Conservation (phyloP, 257 asterid genomes). For the Ehretia macrophylla region DNA sequence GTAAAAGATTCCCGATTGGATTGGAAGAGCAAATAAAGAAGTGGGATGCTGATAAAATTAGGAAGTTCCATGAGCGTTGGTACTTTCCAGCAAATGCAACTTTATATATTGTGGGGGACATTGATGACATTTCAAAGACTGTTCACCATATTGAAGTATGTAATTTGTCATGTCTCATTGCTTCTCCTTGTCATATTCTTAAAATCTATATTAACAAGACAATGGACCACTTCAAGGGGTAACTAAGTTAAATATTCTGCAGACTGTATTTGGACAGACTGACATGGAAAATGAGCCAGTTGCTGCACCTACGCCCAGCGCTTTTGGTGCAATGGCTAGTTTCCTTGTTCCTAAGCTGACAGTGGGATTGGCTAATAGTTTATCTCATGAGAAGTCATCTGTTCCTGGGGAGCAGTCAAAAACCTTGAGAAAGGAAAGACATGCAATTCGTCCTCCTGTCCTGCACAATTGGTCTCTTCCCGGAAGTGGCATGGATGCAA, state of each 20-base stretch:
- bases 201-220: too few relatives aligned
- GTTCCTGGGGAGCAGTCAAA: slow-evolving; percentile 60
- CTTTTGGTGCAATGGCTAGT: slow-evolving; percentile 97
- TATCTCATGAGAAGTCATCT: slow-evolving; percentile 65
- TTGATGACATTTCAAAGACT: slow-evolving; percentile 70
- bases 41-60: slow-evolving; percentile 98
- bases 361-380: slow-evolving; percentile 65
- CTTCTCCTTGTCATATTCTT: background rate
- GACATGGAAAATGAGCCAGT: slow-evolving; percentile 55
- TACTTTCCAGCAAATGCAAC: slow-evolving; percentile 99
- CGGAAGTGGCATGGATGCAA: slow-evolving; percentile 39
- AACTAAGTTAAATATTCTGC: slow-evolving; percentile 12
- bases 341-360: slow-evolving; percentile 89
- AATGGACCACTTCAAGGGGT: too few relatives aligned
- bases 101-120: slow-evolving; percentile 92
- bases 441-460: slow-evolving; percentile 96
- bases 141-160: slow-evolving; percentile 88
- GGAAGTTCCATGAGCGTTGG: slow-evolving; percentile 98
- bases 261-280: slow-evolving; percentile 84
- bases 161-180: background rate
- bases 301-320: slow-evolving; percentile 52
- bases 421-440: slow-evolving; percentile 67
- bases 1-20: slow-evolving; percentile 96
- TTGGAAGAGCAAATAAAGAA: slow-evolving; percentile 96
- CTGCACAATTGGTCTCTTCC: slow-evolving; percentile 94